Conservation (phyloP, 495 filamentous ascomycete genomes). For the Talaromyces ruber region DNA sequence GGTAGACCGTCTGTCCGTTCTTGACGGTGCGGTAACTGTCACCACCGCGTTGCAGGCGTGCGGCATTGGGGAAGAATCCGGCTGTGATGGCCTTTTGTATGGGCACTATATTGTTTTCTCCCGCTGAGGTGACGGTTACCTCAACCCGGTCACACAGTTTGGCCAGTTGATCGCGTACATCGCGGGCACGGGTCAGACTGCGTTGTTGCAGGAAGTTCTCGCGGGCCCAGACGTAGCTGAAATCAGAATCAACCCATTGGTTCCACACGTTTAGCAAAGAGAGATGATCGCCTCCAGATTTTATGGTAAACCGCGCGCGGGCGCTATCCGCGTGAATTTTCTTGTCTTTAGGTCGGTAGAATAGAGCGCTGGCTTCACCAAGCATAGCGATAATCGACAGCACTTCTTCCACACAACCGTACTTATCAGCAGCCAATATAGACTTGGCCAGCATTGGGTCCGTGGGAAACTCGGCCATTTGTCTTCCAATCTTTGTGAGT, state of each 20-base stretch:
- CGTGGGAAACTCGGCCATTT: slow-evolving; percentile 96
- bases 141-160: slow-evolving; percentile 93
- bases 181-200: slow-evolving; percentile 73
- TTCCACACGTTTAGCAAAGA: slow-evolving; percentile 95
- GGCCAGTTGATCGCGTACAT: slow-evolving; percentile 90
- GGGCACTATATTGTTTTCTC: slow-evolving; percentile 59
- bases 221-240: slow-evolving; percentile 76
- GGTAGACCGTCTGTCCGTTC: slow-evolving; percentile 79
- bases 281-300: slow-evolving; percentile 86
- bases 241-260: slow-evolving; percentile 92
- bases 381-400: slow-evolving; percentile 94
- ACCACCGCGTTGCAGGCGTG: slow-evolving; percentile 73
- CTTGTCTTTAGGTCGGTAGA: slow-evolving; percentile 96
- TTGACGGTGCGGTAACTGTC: slow-evolving; percentile 94
- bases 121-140: slow-evolving; percentile 61
- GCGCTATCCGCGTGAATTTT: slow-evolving; percentile 93
- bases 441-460: slow-evolving; percentile 90
- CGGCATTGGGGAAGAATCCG: slow-evolving; percentile 94
- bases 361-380: slow-evolving; percentile 77
- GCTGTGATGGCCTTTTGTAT: slow-evolving; percentile 83
- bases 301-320: slow-evolving; percentile 82
- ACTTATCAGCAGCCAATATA: slow-evolving; percentile 80
- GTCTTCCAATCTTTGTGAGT: slow-evolving; percentile 83
- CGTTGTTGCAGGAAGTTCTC: slow-evolving; percentile 95
- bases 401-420: slow-evolving; percentile 90